These are phyloP conservation scores for Sodiomyces alkalinus DNA, from an alignment of 2,329 filamentous ascomycete species.

Conservation along the genomic window DNA sequence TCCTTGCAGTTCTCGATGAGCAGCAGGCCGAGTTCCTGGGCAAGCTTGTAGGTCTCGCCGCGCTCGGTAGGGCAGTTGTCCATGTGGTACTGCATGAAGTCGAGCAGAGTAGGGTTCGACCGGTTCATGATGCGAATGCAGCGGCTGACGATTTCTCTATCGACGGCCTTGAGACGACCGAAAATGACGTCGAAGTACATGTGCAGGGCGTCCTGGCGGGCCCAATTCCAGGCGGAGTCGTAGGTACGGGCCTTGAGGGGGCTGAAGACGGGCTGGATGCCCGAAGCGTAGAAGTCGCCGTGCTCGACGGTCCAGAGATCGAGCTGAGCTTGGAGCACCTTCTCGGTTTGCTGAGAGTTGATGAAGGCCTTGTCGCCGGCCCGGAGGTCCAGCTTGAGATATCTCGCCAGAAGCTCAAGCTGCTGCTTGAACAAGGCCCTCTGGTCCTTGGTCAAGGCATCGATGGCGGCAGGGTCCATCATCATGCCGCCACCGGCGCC, in stretches of 20 bases:
- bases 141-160: constrained; percentile 95
- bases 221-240: constrained; percentile 99
- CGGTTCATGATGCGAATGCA: constrained; percentile 99
- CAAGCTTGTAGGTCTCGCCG: constrained; percentile 95
- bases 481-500: constrained; percentile 78
- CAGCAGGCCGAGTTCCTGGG: constrained; percentile 82
- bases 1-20: constrained; percentile 97
- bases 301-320: constrained; percentile 94
- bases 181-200: constrained; percentile 99
- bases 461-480: constrained; percentile 97
- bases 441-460: constrained; percentile 95
- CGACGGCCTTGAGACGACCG: constrained; percentile 78
- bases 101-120: constrained; percentile 84
- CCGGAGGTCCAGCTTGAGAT: constrained; percentile 91
- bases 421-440: constrained; percentile 95
- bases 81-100: constrained; percentile 99
- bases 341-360: constrained; percentile 69
- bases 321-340: constrained; percentile 79
- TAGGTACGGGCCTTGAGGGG: constrained; percentile 89
- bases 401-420: constrained; percentile 84
- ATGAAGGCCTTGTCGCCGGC: constrained; percentile 92
- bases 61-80: constrained; percentile 95
- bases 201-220: constrained; percentile 85
- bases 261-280: constrained; percentile 89
- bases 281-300: constrained; percentile 87